Conservation (phyloP, 345 rosid species). For the Anacardium occidentale region DNA sequence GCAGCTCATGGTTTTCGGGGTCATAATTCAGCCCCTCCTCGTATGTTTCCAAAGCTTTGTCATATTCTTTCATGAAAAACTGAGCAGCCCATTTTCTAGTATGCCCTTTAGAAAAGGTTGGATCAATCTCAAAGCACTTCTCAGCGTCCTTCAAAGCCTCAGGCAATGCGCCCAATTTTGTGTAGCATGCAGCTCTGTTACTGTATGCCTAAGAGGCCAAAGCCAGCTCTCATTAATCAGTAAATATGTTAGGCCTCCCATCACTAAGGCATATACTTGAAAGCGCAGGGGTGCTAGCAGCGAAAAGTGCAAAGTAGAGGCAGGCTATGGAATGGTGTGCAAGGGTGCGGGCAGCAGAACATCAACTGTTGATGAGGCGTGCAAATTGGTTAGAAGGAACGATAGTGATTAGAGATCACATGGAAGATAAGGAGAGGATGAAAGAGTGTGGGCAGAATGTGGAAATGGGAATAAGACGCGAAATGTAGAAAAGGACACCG, state of each 20-base stretch:
- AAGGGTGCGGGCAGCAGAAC: no score
- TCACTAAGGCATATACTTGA: no score
- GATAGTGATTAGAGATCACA: no score
- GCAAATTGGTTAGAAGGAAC: no score
- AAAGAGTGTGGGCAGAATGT: no score
- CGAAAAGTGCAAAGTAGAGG: no score
- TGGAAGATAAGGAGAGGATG: no score
- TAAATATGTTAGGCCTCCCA: background rate
- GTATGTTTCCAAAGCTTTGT: constrained; percentile 92
- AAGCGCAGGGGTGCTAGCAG: no score
- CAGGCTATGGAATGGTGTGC: no score
- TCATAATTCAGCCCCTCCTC: constrained; percentile 84
- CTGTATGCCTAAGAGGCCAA: constrained; percentile 61
- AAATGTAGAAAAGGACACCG: no score
- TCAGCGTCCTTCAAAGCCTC: constrained; percentile 98
- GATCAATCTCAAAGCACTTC: constrained; percentile 93
- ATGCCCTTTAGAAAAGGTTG: constrained; percentile 91
- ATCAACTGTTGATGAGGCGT: no score
- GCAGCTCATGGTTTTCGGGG: constrained; percentile 83
- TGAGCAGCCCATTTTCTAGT: constrained; percentile 89
- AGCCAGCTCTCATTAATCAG: constrained; percentile 1
- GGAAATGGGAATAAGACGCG: no score
- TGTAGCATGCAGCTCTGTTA: constrained; percentile 98
- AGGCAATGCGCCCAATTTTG: constrained; percentile 86
- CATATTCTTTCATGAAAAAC: constrained; percentile 97